These are phyloP conservation scores for Capsicum rhomboideum DNA, from an alignment of 257 asterid species.

Conservation along the genomic window DNA sequence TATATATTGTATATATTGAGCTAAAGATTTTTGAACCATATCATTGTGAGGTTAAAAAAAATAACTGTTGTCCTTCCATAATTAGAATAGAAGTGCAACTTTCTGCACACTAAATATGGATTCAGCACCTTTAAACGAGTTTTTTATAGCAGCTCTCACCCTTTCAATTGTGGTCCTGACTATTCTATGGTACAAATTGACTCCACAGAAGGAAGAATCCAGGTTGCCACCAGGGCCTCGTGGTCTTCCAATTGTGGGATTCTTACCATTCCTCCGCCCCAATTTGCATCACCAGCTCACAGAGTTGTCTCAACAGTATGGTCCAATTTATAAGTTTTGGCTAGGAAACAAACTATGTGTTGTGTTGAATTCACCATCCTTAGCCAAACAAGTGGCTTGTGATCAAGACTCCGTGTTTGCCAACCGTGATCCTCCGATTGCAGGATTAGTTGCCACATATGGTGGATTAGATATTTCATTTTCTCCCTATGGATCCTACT, in stretches of 20 bases:
- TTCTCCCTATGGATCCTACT: slow-evolving; percentile 24
- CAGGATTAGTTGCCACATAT: slow-evolving; percentile 6
- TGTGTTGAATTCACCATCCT: slow-evolving; percentile 24
- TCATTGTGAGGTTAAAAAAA: neutral
- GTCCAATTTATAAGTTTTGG: slow-evolving; percentile 26
- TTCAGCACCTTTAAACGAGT: neutral
- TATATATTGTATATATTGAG: neutral
- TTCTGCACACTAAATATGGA: neutral
- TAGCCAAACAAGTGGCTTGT: slow-evolving; percentile 22
- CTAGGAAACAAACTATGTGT: slow-evolving; percentile 22
- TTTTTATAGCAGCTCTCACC: neutral
- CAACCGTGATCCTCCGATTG: slow-evolving; percentile 15
- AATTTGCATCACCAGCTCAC: slow-evolving; percentile 27
- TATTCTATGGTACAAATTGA: neutral
- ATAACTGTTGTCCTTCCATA: neutral
- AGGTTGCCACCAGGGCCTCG: slow-evolving; percentile 38
- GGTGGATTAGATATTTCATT: slow-evolving; percentile 24
- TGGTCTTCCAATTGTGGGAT: slow-evolving; percentile 36
- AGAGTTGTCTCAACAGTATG: slow-evolving; percentile 11
- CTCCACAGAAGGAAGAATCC: neutral
- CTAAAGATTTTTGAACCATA: neutral
- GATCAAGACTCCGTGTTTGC: slow-evolving; percentile 31
- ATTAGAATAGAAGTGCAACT: neutral
- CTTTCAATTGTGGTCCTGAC: neutral
- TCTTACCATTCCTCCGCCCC: slow-evolving; percentile 29